Evolutionary conservation across 1,284 basidiomycete genomes (phyloP).

Genomic region (Retiboletus flavoniger): DNA sequence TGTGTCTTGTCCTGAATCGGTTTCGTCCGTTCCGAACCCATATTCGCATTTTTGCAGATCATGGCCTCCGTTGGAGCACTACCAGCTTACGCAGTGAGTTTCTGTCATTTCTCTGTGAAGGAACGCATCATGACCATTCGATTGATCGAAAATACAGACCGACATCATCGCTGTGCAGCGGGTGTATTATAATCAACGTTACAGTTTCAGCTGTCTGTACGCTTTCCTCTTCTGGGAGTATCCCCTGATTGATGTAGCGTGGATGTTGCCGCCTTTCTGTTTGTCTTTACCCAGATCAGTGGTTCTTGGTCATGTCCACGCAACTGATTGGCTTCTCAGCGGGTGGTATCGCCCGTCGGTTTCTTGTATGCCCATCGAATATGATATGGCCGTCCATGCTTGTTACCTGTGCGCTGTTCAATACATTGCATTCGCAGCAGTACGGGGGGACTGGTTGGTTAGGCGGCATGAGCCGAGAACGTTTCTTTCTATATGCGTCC

Average conservation of each 20-base stretch:
- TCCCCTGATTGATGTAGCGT: not conserved
- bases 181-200: slow-evolving; percentile 33
- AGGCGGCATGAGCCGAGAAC: slow-evolving; percentile 45
- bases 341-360: slow-evolving; percentile 42
- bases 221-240: slow-evolving; percentile 1
- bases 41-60: slow-evolving; percentile 24
- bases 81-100: slow-evolving; percentile 39
- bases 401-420: slow-evolving; percentile 50
- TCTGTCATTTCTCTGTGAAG: not conserved
- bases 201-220: slow-evolving; percentile 32
- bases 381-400: slow-evolving; percentile 53
- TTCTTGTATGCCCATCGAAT: slow-evolving; percentile 42
- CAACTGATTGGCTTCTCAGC: slow-evolving; percentile 45
- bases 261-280: not conserved
- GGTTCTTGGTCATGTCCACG: slow-evolving; percentile 38
- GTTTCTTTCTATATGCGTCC: slow-evolving; percentile 50
- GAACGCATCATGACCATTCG: not conserved
- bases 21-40: not conserved
- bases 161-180: slow-evolving; percentile 37
- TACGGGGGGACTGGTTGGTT: slow-evolving; percentile 43
- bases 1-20: slow-evolving; percentile 7
- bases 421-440: slow-evolving; percentile 51
- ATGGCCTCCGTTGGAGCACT: slow-evolving; percentile 48
- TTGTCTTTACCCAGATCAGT: slow-evolving; percentile 21
- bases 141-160: slow-evolving; percentile 50